Evolutionary conservation across 805 yeast species (phyloP), one percentile per base, ranked within the genome.

Genomic region (Blastobotrys chiropterorum): DNA sequence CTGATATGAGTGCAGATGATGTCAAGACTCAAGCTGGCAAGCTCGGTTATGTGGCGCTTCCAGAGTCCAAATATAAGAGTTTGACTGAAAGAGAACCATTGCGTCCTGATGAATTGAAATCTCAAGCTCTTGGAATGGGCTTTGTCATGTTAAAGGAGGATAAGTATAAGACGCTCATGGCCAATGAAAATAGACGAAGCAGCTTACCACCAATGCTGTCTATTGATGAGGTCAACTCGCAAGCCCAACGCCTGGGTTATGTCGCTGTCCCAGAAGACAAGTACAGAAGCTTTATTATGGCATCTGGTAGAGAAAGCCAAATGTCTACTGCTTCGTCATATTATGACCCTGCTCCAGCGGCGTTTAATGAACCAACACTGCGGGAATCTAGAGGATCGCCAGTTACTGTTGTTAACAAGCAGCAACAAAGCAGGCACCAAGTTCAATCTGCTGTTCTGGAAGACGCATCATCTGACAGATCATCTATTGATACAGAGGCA

Each of bases 11-110:
- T 15, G 21, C 39, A 2, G 47, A 44, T n/a, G 38, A 44, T 3
- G 13, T 44, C 20, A 22, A 44, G 38, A 20, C 3, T n/a, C 38
- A 53, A 15, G 62, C 59, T 19, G 30, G 38, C 11, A 44, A 30
- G 43, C 50, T 51, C 22, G 64, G 64, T n/a, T 26, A 60, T 11
- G 57, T 55, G 14, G 47, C 54, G 11, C 21, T 62, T n/a, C 53
- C 60, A 8, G 53, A 48, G 11, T 46, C 44, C 15, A 63, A 59
- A 21, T 52, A 50, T 40, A 46, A 48, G 46, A 13, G 20, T 8
- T 30, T 48, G 46, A 22, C 51, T 2, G 47, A 19, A 15, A 16
- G 7, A 3, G 51, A 48, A 17, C 31, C 51, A 4, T 21, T 44
- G 2, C n/a, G 51, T 5, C 43, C 43, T 3, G 47, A 47, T 6